A percentile compares a stretch with the other conserved stretches of the same genome.
Conservation (phyloP, 2,329 filamentous ascomycete species). For the Emmonsiellopsis sp. region DNA sequence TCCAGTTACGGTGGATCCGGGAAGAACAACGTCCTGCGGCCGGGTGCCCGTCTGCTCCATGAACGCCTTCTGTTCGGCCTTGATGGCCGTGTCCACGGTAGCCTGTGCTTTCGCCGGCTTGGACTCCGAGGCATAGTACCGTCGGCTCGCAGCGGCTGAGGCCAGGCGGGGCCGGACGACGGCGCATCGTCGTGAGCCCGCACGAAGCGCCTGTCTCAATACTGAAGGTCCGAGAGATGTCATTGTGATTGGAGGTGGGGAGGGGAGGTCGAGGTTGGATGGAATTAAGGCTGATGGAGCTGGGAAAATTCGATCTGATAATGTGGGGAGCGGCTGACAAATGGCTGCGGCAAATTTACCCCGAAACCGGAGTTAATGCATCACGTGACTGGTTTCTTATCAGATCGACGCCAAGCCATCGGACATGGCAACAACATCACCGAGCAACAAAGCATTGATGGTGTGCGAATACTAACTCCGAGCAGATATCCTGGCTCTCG, state of each 20-base stretch:
- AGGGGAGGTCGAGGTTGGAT: background rate
- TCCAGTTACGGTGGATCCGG: slow-evolving; percentile 47
- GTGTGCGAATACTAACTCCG: no score
- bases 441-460: no score
- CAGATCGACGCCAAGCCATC: no score
- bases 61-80: slow-evolving; percentile 76
- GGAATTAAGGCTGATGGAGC: background rate
- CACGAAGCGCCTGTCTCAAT: slow-evolving; percentile 63
- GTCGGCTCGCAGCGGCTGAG: slow-evolving; percentile 30
- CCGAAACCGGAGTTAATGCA: background rate
- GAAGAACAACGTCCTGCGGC: slow-evolving; percentile 50
- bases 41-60: slow-evolving; percentile 46
- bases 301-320: slow-evolving; percentile 5
- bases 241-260: slow-evolving; percentile 37
- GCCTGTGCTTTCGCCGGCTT: slow-evolving; percentile 61
- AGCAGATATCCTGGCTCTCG: no score
- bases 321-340: slow-evolving; percentile 5
- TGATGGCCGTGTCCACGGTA: slow-evolving; percentile 74
- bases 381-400: background rate
- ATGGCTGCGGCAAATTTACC: background rate
- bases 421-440: no score
- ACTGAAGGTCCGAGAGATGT: slow-evolving; percentile 57
- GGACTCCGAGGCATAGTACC: slow-evolving; percentile 76
- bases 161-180: slow-evolving; percentile 29
- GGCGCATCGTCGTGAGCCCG: slow-evolving; percentile 43